These are phyloP conservation scores for Trichoderma atrobrunneum DNA, from an alignment of 2,329 filamentous ascomycete species.

Conservation along the genomic window DNA sequence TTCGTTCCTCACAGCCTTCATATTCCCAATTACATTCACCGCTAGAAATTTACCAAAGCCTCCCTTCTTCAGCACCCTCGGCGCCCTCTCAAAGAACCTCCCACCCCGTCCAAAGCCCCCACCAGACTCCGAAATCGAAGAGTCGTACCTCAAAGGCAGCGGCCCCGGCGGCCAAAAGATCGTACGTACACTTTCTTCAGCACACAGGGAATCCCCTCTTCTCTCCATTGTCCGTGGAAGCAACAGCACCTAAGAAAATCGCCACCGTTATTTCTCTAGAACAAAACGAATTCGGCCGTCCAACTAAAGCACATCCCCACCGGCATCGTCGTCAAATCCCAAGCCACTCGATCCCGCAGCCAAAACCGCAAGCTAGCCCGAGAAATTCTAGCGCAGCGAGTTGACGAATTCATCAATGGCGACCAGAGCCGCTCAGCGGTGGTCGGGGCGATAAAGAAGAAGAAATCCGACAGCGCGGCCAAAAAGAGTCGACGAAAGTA, in stretches of 20 bases:
- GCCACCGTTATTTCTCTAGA: conserved; percentile 45
- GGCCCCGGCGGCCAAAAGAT: conserved; percentile 97
- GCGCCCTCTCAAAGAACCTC: conserved; percentile 51
- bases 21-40: neutral
- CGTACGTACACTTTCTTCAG: conserved; percentile 44
- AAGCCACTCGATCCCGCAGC: conserved; percentile 80
- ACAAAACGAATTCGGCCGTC: conserved; percentile 95
- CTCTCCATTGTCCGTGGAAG: neutral
- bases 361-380: conserved; percentile 88
- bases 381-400: conserved; percentile 68
- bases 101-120: conserved; percentile 73
- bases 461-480: conserved; percentile 68
- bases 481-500: conserved; percentile 88
- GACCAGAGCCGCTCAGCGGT: conserved; percentile 63
- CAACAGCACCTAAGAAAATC: neutral
- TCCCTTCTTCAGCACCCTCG: conserved; percentile 34
- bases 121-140: conserved; percentile 74
- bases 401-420: conserved; percentile 72
- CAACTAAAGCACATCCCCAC: conserved; percentile 89
- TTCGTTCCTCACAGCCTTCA: neutral
- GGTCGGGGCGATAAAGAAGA: conserved; percentile 60
- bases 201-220: neutral
- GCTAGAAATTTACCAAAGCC: neutral
- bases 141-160: conserved; percentile 84
- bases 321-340: conserved; percentile 89